Evolutionary conservation across 2,329 filamentous ascomycete genomes (phyloP).

Genomic region (Chalaropsis ovoidea): DNA sequence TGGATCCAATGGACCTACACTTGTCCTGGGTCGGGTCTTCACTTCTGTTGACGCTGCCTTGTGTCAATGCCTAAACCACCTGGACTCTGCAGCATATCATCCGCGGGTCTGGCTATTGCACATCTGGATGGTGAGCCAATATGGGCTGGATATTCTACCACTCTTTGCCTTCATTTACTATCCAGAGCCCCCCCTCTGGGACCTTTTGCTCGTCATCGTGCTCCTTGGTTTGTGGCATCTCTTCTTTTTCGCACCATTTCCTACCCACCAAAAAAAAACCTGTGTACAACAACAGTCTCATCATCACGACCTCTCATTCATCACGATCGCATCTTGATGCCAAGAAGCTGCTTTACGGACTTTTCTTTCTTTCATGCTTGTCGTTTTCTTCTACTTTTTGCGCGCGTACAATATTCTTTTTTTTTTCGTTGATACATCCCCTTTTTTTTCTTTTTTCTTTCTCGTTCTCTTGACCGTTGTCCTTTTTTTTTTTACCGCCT

Average conservation of each 20-base stretch:
- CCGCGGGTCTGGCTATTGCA: neutral
- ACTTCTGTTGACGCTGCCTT: neutral
- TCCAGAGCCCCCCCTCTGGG: neutral
- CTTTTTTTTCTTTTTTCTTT: constrained; percentile 9
- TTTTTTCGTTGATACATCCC: constrained; percentile 10
- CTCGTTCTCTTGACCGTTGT: neutral
- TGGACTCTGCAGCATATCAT: neutral
- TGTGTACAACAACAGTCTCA: constrained; percentile 15
- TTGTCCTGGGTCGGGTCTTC: neutral
- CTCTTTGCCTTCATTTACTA: neutral
- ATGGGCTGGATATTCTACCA: neutral
- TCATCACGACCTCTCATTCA: constrained; percentile 14
- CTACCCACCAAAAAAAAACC: neutral
- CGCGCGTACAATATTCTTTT: constrained; percentile 9
- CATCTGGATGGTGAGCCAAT: neutral
- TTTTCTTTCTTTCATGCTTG: constrained; percentile 8
- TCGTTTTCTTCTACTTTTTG: constrained; percentile 20
- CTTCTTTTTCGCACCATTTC: neutral
- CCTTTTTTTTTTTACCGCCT: constrained; percentile 7
- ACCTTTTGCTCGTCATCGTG: constrained; percentile 7
- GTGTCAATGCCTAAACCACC: neutral
- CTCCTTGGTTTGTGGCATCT: neutral
- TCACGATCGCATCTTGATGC: constrained; percentile 4
- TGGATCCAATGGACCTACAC: neutral
- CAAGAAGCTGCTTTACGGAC: constrained; percentile 8